Conservation (phyloP, 768 basidiomycete species). For the Mycena sanguinolenta region DNA sequence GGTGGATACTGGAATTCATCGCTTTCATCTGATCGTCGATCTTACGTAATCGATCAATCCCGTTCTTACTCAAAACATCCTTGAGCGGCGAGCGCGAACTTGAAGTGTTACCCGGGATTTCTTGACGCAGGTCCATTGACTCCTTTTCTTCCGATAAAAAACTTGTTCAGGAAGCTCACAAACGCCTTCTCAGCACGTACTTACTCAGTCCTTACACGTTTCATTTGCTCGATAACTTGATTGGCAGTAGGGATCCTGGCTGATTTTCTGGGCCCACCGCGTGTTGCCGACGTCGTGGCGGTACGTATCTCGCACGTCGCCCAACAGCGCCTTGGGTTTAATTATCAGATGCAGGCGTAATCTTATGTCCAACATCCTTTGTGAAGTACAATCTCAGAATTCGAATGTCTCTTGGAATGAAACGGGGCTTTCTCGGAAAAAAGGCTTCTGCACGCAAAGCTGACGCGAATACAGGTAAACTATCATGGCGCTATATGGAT, state of each 20-base stretch:
- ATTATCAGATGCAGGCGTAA: neutral
- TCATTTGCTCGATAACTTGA: too few species aligned
- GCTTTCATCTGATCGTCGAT: too few species aligned
- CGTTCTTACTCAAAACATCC: too few species aligned
- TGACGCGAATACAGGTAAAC: slow-evolving; percentile 1
- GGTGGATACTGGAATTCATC: too few species aligned
- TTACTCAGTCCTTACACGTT: too few species aligned
- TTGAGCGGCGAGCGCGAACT: too few species aligned
- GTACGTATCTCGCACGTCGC: neutral
- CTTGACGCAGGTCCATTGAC: neutral
- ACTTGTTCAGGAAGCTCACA: neutral
- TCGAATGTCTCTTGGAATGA: slow-evolving; percentile 19
- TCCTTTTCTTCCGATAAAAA: neutral
- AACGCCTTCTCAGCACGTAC: neutral
- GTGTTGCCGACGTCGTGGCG: neutral
- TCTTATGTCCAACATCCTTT: neutral
- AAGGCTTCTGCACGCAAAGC: neutral
- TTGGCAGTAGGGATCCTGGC: too few species aligned
- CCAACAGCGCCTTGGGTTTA: neutral
- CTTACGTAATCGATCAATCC: too few species aligned
- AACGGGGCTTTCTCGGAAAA: slow-evolving; percentile 26
- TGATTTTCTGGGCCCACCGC: neutral
- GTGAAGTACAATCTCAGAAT: neutral
- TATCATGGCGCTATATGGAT: neutral
- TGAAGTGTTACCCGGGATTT: too few species aligned